A percentile compares a stretch with the other conserved stretches of the same genome.
Evolutionary conservation across 768 basidiomycete genomes (phyloP).

Genomic region (Gymnopilus dilepis): DNA sequence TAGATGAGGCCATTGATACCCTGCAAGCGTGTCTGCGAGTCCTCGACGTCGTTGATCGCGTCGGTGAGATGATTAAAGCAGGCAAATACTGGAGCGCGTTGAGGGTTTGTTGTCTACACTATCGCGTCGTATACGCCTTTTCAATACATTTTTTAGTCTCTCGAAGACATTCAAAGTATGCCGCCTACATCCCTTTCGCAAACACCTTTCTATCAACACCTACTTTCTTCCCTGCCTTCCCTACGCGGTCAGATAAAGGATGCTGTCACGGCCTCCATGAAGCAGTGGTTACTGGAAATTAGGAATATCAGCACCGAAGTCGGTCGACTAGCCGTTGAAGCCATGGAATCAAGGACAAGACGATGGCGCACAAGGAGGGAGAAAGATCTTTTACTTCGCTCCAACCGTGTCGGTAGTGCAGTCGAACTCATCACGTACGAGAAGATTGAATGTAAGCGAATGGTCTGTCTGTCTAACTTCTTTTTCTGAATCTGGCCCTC

Average conservation of each 20-base stretch:
- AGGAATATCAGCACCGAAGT: slow-evolving; percentile 87
- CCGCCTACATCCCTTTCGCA: slow-evolving; percentile 88
- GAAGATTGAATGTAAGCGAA: slow-evolving; percentile 85
- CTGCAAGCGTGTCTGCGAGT: slow-evolving; percentile 92
- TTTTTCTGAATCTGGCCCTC: slow-evolving; percentile 14
- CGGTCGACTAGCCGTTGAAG: slow-evolving; percentile 85
- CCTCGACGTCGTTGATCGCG: slow-evolving; percentile 90
- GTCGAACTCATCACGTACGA: slow-evolving; percentile 93
- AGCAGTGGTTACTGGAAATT: slow-evolving; percentile 96
- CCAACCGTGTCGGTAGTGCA: slow-evolving; percentile 85
- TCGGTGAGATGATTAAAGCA: slow-evolving; percentile 91
- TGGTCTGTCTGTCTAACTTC: not conserved
- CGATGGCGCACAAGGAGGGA: slow-evolving; percentile 87
- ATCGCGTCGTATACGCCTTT: slow-evolving; percentile 33
- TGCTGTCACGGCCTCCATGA: slow-evolving; percentile 92
- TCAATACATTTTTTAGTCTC: slow-evolving; percentile 63
- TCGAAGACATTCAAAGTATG: slow-evolving; percentile 94
- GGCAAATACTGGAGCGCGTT: slow-evolving; percentile 97
- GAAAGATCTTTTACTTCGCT: slow-evolving; percentile 78
- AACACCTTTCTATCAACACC: slow-evolving; percentile 91
- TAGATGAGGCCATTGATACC: slow-evolving; percentile 97
- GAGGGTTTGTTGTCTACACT: slow-evolving; percentile 67
- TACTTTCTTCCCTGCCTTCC: slow-evolving; percentile 91
- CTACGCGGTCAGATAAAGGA: slow-evolving; percentile 89
- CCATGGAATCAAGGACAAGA: slow-evolving; percentile 83